A percentile compares a stretch with the other conserved stretches of the same genome.
phyloP scores from a whole-genome alignment of 768 basidiomycete species.

The Leccinum arenicola region DNA sequence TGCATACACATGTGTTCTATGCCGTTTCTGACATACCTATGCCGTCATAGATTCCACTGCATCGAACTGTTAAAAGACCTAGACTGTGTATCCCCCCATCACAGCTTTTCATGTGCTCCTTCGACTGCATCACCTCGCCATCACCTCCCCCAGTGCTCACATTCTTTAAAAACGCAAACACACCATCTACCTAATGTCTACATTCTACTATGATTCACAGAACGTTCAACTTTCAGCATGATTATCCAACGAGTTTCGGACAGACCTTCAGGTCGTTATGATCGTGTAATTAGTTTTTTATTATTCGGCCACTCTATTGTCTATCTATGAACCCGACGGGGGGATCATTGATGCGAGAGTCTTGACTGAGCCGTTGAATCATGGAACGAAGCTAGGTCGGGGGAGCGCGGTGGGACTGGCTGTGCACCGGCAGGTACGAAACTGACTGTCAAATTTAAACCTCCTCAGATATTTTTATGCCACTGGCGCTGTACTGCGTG shows the following conservation, averaged over 20 bases:
- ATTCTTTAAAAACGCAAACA: not conserved
- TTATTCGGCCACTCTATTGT: not conserved
- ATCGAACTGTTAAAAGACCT: constrained; percentile 4
- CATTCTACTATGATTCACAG: not conserved
- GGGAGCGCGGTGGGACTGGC: not conserved
- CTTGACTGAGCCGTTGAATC: not conserved
- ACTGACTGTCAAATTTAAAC: not conserved
- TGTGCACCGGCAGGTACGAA: not conserved
- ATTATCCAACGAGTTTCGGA: not conserved
- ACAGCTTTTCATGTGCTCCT: not conserved
- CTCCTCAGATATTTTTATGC: not conserved
- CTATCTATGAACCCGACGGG: not conserved
- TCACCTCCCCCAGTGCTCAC: not conserved
- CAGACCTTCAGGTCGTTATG: not conserved
- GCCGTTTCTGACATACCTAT: constrained; percentile 6
- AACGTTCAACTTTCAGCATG: not conserved
- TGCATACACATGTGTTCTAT: not conserved
- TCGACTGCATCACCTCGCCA: not conserved
- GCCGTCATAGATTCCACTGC: not conserved
- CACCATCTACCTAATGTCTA: not conserved
- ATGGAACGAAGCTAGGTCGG: not conserved
- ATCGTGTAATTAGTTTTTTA: not conserved
- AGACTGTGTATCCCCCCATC: not conserved
- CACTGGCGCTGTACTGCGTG: not conserved
- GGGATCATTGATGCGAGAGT: not conserved